These are phyloP conservation scores for Globisporangium nagaii DNA, from an alignment of 352 stramenopile genomes.

Conservation along the genomic window DNA sequence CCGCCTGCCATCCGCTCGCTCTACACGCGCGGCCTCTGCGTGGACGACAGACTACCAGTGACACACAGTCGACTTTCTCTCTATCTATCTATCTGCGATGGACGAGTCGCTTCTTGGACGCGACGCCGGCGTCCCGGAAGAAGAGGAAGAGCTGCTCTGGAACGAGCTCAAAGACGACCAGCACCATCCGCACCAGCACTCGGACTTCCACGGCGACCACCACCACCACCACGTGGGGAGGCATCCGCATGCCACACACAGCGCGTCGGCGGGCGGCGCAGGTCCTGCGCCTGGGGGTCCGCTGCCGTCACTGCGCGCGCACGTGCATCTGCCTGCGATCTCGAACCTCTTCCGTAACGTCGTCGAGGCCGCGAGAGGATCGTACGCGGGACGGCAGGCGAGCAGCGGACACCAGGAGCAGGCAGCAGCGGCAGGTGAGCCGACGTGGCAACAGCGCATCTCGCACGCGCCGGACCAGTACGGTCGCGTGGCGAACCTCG, in stretches of 20 bases:
- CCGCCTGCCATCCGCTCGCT: background rate
- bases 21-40: no score
- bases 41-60: background rate
- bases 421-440: background rate
- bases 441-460: constrained; percentile 7
- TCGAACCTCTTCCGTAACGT: constrained; percentile 72
- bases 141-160: constrained; percentile 77
- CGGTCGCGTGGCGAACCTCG: constrained; percentile 78
- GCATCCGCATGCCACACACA: background rate
- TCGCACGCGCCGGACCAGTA: constrained; percentile 60
- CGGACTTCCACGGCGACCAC: background rate
- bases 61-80: no score
- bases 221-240: background rate
- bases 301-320: constrained; percentile 58
- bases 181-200: constrained; percentile 4
- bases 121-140: constrained; percentile 24
- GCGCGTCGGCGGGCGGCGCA: background rate
- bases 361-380: constrained; percentile 43
- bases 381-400: constrained; percentile 17
- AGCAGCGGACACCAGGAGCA: constrained; percentile 6
- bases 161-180: constrained; percentile 65
- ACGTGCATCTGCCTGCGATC: constrained; percentile 73
- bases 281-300: background rate
- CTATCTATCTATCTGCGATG: constrained; percentile 19
- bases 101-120: constrained; percentile 58